phyloP scores from a whole-genome alignment of 805 yeast species.

The Wickerhamomyces hampshirensis region DNA sequence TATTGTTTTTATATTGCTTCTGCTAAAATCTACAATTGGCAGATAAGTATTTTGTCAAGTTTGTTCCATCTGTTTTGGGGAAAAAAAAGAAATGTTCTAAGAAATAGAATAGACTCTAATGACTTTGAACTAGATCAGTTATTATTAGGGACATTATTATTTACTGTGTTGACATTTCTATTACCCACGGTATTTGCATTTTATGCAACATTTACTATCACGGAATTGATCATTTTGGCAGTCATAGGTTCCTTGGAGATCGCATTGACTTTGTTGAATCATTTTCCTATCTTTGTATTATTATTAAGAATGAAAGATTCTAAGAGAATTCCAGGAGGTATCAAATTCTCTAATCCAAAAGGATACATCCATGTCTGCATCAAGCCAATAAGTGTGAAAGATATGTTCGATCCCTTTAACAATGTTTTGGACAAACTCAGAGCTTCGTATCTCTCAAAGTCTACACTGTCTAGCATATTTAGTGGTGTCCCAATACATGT shows the following conservation, averaged over 20 bases:
- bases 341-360: conserved; percentile 26
- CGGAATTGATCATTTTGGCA: conserved; percentile 48
- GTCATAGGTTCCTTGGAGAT: conserved; percentile 52
- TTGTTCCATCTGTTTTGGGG: conserved; percentile 86
- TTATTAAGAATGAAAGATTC: conserved; percentile 78
- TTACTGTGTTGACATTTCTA: conserved; percentile 71
- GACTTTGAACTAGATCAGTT: conserved; percentile 84
- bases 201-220: conserved; percentile 64
- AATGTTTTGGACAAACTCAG: conserved; percentile 35
- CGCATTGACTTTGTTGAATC: conserved; percentile 61
- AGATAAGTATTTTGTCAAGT: conserved; percentile 60
- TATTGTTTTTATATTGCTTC: conserved; percentile 74
- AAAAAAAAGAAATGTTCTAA: conserved; percentile 74
- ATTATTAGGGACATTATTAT: conserved; percentile 81
- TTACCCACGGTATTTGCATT: conserved; percentile 87
- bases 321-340: conserved; percentile 59
- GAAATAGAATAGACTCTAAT: conserved; percentile 82
- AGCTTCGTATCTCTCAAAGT: conserved; percentile 37
- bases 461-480: conserved; percentile 35
- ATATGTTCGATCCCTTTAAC: conserved; percentile 46
- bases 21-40: conserved; percentile 75
- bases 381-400: conserved; percentile 38
- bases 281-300: conserved; percentile 82
- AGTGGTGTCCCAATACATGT: conserved; percentile 41
- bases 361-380: conserved; percentile 31